Evolutionary conservation across 768 basidiomycete species (phyloP).

Genomic region (Dendrothele bispora): DNA sequence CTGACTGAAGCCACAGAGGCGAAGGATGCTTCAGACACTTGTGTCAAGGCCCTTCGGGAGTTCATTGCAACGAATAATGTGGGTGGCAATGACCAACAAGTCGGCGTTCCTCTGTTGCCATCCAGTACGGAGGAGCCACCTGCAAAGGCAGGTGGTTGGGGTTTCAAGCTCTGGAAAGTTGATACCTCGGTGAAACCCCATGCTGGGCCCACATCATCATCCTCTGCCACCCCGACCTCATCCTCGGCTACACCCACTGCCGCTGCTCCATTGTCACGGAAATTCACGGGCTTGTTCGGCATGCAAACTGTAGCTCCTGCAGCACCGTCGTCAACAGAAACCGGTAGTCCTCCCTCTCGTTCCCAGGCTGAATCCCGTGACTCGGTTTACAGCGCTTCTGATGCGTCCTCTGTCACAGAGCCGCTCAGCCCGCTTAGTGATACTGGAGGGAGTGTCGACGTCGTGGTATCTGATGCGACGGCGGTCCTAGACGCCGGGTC

Average conservation of each 20-base stretch:
- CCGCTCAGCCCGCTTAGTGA: slow-evolving; percentile 25
- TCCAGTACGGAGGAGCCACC: slow-evolving; percentile 33
- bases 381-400: slow-evolving; percentile 26
- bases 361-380: slow-evolving; percentile 18
- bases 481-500: no score
- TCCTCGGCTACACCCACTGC: slow-evolving; percentile 20
- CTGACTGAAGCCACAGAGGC: slow-evolving; percentile 81
- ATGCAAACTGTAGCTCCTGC: no score
- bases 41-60: slow-evolving; percentile 77
- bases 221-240: slow-evolving; percentile 9
- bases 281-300: slow-evolving; percentile 50
- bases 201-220: slow-evolving; percentile 9
- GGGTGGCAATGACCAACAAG: slow-evolving; percentile 34
- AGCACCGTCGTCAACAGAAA: slow-evolving; percentile 37
- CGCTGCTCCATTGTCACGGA: slow-evolving; percentile 36
- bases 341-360: slow-evolving; percentile 10
- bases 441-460: background rate
- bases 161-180: slow-evolving; percentile 37
- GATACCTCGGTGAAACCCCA: slow-evolving; percentile 8
- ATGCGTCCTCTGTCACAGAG: slow-evolving; percentile 34
- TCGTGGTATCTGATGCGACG: no score
- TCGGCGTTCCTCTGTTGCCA: slow-evolving; percentile 32
- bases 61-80: slow-evolving; percentile 79
- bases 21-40: slow-evolving; percentile 82
- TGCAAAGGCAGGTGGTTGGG: slow-evolving; percentile 42